Base-by-base conservation (phyloP, 176 grass and related monocot genomes). In the Eleusine indica region DNA sequence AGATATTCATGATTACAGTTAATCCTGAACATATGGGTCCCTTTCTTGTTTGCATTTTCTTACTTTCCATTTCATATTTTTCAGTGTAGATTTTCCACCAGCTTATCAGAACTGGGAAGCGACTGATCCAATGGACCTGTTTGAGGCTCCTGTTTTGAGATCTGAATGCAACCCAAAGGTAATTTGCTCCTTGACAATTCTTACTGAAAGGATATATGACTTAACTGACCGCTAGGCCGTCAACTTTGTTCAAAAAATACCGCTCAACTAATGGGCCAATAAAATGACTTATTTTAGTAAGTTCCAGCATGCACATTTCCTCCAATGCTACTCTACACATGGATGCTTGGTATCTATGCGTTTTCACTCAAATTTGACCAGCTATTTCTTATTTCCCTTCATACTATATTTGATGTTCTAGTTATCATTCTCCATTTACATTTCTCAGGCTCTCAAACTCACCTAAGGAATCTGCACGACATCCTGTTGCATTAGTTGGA, bases 131-230 rank as follows among this genome's bases (percentile, higher is more conserved):
- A 72, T 93, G 76, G 95, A 97, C 62, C 90, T 97, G 69, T 98
- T 98, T 80, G 68, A 80, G 28, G 95, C 92, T 80, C 92, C 90
- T 79, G 88, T 98, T 84, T 82, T 98, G 67, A 94, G 87, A 84
- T 98, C 95, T 57, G 95, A 98, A 93, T 91, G 88, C 75, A 95
- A 98, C 69, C 95, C 95, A 54, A 98, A 98, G 90, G 95, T 98
- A 91, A 39, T 42, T 11, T 74, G 37, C 76, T 81, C 30, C 71
- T 73, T 7, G 22, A 65, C 39, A 76, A n/a, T 66, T 29, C 71
- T 76, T 21, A 79, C 44, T 15, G 64, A 73, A 65, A 81, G 2
- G 8, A 5, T 73, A 43, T 65, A 14, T 14, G 71, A 57, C 66
- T 81, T 39, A 65, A 21, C 10, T 84, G 46, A 49, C 53, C 65